Base-by-base conservation (phyloP, 805 yeast species). In the Clavispora asparagi region DNA sequence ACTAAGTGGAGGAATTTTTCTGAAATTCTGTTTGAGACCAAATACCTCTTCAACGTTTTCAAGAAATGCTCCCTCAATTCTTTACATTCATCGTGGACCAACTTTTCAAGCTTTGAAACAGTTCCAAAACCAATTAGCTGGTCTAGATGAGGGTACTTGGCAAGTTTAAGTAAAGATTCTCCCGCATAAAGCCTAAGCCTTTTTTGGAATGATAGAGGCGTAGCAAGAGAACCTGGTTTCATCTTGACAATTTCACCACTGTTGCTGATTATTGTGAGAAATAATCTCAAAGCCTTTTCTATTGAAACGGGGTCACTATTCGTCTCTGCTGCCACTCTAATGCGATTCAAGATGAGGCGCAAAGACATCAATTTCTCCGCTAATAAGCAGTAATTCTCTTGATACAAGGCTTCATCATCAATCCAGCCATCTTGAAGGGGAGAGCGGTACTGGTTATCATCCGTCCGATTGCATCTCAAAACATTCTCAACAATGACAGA, bases 161-260 rank as follows among this genome's bases (percentile, higher is more conserved):
- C 87, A 23, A 90, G 61, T 56, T 85, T 82, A 29, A 90, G 62
- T 10, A 89, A 55, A 53, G 72, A 74, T 31, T 78, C 57, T 0
- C 95, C 95, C 1, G 95, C 92, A 30, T 68, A 71, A 10, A 87
- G 66, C 54, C 95, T 72, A 41, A 89, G 62, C 51, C 79, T 77
- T 48, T 82, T 74, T 58, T 83, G 85, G 57, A 68, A 82, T 31
- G 67, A 66, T 25, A 60, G 67, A 4, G 96, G 95, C 0, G 95
- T 85, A 13, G 85, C 82, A 53, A 64, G 71, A 14, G 66, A 63
- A 9, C 63, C 67, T 5, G 72, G 55, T 44, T 72, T 71, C 23
- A 48, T 63, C 60, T 44, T 76, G 51, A 83, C 78, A 29, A 89
- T 74, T 56, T 90, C 96, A 27, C 96, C 96, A 39, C 86, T 85